Evolutionary conservation across 495 filamentous ascomycete species (phyloP).

Genomic region (Penicillium chermesinum): DNA sequence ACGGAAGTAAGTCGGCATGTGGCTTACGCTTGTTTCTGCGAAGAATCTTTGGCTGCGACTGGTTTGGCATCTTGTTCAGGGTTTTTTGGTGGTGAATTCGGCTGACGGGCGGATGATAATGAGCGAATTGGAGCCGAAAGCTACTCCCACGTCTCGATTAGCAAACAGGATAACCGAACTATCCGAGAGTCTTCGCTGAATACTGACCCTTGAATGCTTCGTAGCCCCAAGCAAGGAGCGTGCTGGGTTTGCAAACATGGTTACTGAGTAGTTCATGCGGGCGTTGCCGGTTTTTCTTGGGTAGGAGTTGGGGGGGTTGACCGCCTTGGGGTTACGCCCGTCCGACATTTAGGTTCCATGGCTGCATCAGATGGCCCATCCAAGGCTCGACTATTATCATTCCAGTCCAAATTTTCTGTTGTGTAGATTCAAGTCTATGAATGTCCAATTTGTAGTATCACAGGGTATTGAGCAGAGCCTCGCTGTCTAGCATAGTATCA

Average conservation of each 20-base stretch:
- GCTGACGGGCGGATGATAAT: conserved; percentile 21
- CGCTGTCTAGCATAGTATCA: too few species aligned
- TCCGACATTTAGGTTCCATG: not conserved
- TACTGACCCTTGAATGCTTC: conserved; percentile 19
- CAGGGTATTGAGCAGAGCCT: too few species aligned
- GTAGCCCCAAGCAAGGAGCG: conserved; percentile 23
- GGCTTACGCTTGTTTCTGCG: not conserved
- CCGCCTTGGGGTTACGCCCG: conserved; percentile 8
- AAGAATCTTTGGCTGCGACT: conserved; percentile 4
- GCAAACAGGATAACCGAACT: not conserved
- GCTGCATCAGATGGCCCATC: not conserved
- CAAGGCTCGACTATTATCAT: conserved; percentile 9
- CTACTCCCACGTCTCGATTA: conserved; percentile 8
- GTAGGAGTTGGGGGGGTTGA: conserved; percentile 4
- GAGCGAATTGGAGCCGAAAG: conserved; percentile 21
- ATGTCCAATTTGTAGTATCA: too few species aligned
- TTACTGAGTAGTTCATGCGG: conserved; percentile 5
- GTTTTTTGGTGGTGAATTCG: conserved; percentile 11
- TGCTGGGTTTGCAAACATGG: conserved; percentile 24
- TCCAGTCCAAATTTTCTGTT: too few species aligned
- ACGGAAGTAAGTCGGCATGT: not conserved
- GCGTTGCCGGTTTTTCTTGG: conserved; percentile 18
- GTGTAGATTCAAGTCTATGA: too few species aligned
- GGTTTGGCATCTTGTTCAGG: conserved; percentile 10
- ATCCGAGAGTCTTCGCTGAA: not conserved